phyloP scores from a whole-genome alignment of 805 yeast genomes.

The Maudiozyma bulderi region DNA sequence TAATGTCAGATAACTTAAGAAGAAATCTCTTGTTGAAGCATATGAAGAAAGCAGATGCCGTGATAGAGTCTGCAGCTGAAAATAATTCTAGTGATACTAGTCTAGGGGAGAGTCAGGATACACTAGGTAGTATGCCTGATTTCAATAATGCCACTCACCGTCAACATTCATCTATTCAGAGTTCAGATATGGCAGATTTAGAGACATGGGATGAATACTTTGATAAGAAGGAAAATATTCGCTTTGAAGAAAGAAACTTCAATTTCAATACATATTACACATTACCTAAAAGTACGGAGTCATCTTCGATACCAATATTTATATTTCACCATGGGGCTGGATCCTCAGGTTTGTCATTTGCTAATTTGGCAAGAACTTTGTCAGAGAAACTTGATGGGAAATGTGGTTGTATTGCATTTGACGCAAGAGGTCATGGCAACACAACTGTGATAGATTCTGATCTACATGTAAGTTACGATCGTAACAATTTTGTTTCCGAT shows the following conservation, averaged over 20 bases:
- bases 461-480: constrained; percentile 31
- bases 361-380: constrained; percentile 36
- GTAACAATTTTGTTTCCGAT: constrained; percentile 51
- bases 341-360: constrained; percentile 73
- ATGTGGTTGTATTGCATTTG: constrained; percentile 65
- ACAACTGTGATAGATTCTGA: constrained; percentile 27
- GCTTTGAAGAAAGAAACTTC: constrained; percentile 11
- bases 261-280: constrained; percentile 48
- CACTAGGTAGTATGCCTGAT: constrained; percentile 1
- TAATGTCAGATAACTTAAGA: constrained; percentile 18
- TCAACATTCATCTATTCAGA: neutral
- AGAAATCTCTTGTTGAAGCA: constrained; percentile 5
- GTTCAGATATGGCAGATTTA: neutral
- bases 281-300: constrained; percentile 34
- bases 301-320: constrained; percentile 41
- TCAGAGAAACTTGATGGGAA: constrained; percentile 25
- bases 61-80: constrained; percentile 1
- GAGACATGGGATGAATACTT: constrained; percentile 13
- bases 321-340: constrained; percentile 95
- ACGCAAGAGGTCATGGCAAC: constrained; percentile 78
- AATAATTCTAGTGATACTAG: neutral
- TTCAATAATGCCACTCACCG: neutral
- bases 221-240: constrained; percentile 9
- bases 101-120: constrained; percentile 3
- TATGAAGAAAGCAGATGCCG: constrained; percentile 4